These are phyloP conservation scores for Melaleuca quinquenervia DNA, from an alignment of 345 rosid species.

Conservation along the genomic window DNA sequence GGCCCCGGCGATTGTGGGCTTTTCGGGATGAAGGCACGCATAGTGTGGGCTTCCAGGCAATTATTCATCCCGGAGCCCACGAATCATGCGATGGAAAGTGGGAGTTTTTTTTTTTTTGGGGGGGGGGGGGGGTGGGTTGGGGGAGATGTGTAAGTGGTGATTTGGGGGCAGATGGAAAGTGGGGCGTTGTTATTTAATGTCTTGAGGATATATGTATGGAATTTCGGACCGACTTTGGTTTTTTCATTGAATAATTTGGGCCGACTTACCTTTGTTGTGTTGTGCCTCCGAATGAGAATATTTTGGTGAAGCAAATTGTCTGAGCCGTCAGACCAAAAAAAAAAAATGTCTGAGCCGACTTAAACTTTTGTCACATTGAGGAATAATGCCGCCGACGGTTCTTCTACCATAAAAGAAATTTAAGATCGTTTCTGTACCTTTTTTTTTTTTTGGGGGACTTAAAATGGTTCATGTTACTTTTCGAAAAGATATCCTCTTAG, in stretches of 20 bases:
- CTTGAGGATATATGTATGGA: neutral
- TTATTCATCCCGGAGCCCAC: neutral
- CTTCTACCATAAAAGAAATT: neutral
- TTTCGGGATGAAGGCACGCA: neutral
- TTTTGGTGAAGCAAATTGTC: neutral
- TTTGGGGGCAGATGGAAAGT: neutral
- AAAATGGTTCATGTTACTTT: neutral
- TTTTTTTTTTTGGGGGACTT: neutral
- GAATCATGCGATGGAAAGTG: neutral
- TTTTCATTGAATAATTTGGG: neutral
- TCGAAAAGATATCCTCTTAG: neutral
- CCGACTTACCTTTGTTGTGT: neutral
- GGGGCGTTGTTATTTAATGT: neutral
- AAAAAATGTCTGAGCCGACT: neutral
- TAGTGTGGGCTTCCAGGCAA: neutral
- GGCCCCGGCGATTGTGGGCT: neutral
- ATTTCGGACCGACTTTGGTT: neutral
- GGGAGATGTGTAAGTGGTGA: neutral
- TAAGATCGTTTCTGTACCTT: neutral
- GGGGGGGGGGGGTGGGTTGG: no score
- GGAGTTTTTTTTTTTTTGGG: neutral
- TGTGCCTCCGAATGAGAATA: neutral
- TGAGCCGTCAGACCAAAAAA: no score
- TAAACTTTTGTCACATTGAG: neutral
- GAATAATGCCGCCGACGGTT: neutral